A percentile compares a stretch with the other conserved stretches of the same genome.
phyloP scores from a whole-genome alignment of 192 early-diverging fungal species.

The Coemansia sp. region DNA sequence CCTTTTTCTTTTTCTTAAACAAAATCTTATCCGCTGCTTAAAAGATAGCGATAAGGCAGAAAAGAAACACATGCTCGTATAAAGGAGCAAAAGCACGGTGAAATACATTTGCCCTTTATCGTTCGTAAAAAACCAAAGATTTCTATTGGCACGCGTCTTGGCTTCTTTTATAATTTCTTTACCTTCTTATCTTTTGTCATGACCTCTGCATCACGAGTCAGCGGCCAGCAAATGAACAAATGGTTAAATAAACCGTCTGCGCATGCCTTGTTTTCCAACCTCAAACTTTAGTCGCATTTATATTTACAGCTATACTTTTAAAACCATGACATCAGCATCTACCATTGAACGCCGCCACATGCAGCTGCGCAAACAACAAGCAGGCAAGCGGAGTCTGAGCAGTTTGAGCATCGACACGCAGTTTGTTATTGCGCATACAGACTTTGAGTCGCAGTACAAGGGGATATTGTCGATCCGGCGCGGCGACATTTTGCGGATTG shows the following conservation, averaged over 20 bases:
- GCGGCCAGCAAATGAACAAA: not conserved
- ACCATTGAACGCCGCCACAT: conserved; percentile 4
- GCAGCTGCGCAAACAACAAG: conserved; percentile 1
- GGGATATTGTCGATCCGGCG: conserved; percentile 33
- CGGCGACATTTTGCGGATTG: conserved; percentile 43
- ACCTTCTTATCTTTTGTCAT: not conserved
- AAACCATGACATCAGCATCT: not conserved
- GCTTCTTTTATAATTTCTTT: not conserved
- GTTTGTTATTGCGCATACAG: conserved; percentile 38
- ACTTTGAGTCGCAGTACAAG: conserved; percentile 33
- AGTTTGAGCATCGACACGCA: conserved; percentile 31
- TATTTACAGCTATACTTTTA: not conserved
- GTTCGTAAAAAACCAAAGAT: not conserved
- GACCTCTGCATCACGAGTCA: not conserved
- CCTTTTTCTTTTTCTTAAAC: not conserved
- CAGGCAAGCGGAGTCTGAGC: conserved; percentile 12
- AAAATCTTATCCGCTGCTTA: not conserved
- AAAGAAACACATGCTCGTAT: not conserved
- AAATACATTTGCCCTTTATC: not conserved
- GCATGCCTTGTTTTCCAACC: not conserved
- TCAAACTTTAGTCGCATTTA: not conserved
- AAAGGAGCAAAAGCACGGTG: not conserved
- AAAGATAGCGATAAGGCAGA: conserved; percentile 3
- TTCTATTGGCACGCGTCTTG: not conserved
- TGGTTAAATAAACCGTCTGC: not conserved